These are phyloP conservation scores for Debaryomyces robertsiae DNA, from an alignment of 1,139 yeast species.

Conservation along the genomic window DNA sequence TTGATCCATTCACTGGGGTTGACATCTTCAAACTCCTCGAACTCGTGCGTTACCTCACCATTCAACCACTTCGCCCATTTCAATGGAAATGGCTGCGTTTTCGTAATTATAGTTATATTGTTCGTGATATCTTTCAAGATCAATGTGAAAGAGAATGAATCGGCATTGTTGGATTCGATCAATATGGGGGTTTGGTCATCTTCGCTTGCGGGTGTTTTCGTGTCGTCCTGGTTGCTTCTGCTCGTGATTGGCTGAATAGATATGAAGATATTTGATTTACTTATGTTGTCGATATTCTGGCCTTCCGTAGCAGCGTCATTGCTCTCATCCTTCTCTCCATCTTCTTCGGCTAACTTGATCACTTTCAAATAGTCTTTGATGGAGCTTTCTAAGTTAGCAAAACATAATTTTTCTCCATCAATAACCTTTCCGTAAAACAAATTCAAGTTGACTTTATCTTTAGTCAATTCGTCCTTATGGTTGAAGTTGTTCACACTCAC, in stretches of 20 bases:
- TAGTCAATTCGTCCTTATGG: conserved; percentile 33
- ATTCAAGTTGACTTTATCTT: conserved; percentile 52
- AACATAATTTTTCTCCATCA: conserved; percentile 88
- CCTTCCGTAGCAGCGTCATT: conserved; percentile 24
- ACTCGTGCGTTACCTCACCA: conserved; percentile 41
- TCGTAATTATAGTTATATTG: conserved; percentile 68
- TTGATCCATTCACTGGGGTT: conserved; percentile 97
- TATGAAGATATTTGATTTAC: conserved; percentile 69
- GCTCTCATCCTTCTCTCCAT: conserved; percentile 24
- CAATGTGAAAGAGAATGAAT: conserved; percentile 62
- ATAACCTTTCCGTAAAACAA: conserved; percentile 74
- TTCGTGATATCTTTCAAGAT: conserved; percentile 79
- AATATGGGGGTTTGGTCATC: conserved; percentile 34
- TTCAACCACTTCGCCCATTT: conserved; percentile 90
- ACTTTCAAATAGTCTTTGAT: conserved; percentile 48
- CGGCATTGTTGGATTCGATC: conserved; percentile 42
- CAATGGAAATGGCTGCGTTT: conserved; percentile 87
- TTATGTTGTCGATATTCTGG: conserved; percentile 30
- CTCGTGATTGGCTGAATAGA: conserved; percentile 72
- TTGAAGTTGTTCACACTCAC: conserved; percentile 57
- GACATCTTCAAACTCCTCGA: conserved; percentile 38
- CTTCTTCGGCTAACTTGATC: conserved; percentile 19
- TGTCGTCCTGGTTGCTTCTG: conserved; percentile 17
- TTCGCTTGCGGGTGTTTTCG: conserved; percentile 15
- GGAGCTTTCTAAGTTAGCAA: conserved; percentile 81